Evolutionary conservation across 805 yeast species (phyloP).

Genomic region (Pichia sporocuriosa): DNA sequence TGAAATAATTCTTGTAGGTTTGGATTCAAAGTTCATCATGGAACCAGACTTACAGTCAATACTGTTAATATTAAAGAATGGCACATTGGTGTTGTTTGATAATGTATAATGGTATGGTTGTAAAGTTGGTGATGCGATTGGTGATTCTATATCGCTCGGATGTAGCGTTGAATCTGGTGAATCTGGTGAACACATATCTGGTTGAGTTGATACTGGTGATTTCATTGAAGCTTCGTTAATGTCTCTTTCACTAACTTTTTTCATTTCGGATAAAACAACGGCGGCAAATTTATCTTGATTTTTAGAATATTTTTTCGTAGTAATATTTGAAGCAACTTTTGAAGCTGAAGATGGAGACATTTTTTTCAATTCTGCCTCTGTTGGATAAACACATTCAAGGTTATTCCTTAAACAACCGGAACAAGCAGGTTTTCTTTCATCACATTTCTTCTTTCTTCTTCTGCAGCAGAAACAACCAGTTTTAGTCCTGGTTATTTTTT

Average conservation of each 20-base stretch:
- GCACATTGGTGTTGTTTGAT: slow-evolving; percentile 1
- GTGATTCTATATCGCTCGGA: slow-evolving; percentile 18
- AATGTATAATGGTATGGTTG: slow-evolving; percentile 12
- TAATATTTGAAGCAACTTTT: no score
- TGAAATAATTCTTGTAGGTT: slow-evolving; percentile 17
- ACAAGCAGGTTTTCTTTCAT: slow-evolving; percentile 30
- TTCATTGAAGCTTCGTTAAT: background rate
- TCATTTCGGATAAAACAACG: slow-evolving; percentile 8
- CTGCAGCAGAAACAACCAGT: slow-evolving; percentile 36
- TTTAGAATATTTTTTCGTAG: slow-evolving; percentile 7
- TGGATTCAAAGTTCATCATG: slow-evolving; percentile 2
- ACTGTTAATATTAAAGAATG: slow-evolving; percentile 6
- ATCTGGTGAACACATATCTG: slow-evolving; percentile 12
- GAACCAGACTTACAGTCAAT: background rate
- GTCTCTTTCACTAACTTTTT: no score
- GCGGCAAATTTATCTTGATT: slow-evolving; percentile 9
- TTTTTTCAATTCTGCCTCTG: slow-evolving; percentile 16
- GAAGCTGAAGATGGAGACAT: slow-evolving; percentile 6
- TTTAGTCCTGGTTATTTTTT: slow-evolving; percentile 31
- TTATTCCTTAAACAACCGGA: slow-evolving; percentile 31
- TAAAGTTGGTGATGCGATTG: slow-evolving; percentile 24
- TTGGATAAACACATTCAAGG: slow-evolving; percentile 31
- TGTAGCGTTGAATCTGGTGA: slow-evolving; percentile 8
- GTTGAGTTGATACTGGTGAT: slow-evolving; percentile 10
- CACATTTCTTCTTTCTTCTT: slow-evolving; percentile 34